Evolutionary conservation across 371 early-diverging fungal genomes (phyloP), one percentile per base, ranked within the genome.

Genomic region (Polyrhizophydium stewartii): DNA sequence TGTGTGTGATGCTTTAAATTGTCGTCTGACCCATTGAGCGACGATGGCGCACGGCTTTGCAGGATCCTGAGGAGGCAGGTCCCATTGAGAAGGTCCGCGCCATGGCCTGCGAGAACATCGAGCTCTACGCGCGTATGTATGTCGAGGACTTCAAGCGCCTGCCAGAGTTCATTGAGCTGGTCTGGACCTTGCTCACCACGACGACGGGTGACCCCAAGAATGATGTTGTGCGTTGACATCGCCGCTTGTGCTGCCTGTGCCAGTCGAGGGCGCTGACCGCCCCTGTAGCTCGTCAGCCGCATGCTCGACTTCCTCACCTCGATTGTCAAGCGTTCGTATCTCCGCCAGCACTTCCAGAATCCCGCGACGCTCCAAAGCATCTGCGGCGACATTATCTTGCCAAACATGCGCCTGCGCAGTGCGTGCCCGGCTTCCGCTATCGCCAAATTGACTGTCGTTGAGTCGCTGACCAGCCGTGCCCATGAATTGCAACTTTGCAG

Each of bases 351-450:
- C 49, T 96, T 97, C 73, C 76, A 81, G 21, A 73, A 80, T 38
- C 73, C 73, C 21, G 90, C 86, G 28, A 78, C 89, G 12, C 75
- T 98, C 60, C 67, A 73, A 35, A 79, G 82, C 47, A 87, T 97
- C 67, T 94, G 93, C 69, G 90, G 94, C 70, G 89, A 89, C 67
- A 87, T 98, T 50, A 83, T 95, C 10, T 69, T 98, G n/a, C 94
- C 94, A 35, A 98, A 97, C 71, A 89, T 95, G 75, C 76, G 78
- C 9, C 74, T 96, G 63, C 80, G 95, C 68, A 79, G 89, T 87
- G 74, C 49, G 70, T 56, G 9, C 19, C n/a, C 19, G 9, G 32
- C 24, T 30, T 13, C 25, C n/a, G n/a, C n/a, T n/a, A n/a, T n/a
- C n/a, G n/a, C n/a, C n/a, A n/a, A n/a, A n/a, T n/a, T 28, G 55